Conservation (phyloP, 148 eudicot genomes). For the Amaranthus hypochondriacus region DNA sequence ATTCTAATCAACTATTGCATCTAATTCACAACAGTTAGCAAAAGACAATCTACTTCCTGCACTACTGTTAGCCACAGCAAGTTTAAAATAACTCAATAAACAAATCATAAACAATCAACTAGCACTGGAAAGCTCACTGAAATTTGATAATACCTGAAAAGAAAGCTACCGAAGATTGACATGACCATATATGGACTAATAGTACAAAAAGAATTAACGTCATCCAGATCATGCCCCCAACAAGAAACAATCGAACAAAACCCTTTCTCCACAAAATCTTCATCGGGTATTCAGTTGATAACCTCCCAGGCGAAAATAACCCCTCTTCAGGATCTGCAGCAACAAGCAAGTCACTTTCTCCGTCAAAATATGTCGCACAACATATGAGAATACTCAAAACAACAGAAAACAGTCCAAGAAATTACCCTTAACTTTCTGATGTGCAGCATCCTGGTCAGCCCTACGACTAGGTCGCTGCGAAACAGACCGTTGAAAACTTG, state of each 20-base stretch:
- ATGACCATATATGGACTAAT: constrained; percentile 82
- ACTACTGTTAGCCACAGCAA: constrained; percentile 8
- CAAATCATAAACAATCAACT: not conserved
- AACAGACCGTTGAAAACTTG: constrained; percentile 42
- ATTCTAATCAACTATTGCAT: not conserved
- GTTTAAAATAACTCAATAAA: not conserved
- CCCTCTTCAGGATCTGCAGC: constrained; percentile 44
- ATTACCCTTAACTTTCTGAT: constrained; percentile 35
- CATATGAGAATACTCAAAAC: not conserved
- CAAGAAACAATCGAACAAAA: constrained; percentile 73
- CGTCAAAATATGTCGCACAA: not conserved
- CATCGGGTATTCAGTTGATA: constrained; percentile 47
- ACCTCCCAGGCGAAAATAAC: constrained; percentile 38
- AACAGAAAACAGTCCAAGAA: not conserved
- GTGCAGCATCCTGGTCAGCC: constrained; percentile 35
- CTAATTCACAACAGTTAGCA: not conserved
- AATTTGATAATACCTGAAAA: constrained; percentile 65
- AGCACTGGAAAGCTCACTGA: not conserved
- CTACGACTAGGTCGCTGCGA: constrained; percentile 53
- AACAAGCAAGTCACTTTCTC: constrained; percentile 9
- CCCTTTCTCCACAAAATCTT: constrained; percentile 80
- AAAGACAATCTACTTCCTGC: not conserved
- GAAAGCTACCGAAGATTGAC: constrained; percentile 85
- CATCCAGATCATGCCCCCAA: constrained; percentile 89
- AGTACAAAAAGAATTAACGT: constrained; percentile 66